Conservation (phyloP, 371 early-diverging fungal genomes). For the Mortierella polycephala region DNA sequence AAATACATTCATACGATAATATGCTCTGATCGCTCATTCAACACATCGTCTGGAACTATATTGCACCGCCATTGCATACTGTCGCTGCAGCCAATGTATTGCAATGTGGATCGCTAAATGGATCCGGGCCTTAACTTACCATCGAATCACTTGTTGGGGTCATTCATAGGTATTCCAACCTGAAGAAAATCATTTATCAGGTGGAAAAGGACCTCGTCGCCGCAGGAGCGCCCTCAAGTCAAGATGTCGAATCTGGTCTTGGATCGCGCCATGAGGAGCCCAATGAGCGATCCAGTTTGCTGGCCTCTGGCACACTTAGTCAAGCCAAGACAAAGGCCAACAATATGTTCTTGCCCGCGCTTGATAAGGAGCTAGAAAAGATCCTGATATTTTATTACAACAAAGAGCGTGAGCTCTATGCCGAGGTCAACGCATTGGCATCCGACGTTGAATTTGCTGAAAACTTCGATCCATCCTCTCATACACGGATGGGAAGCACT, state of each 20-base stretch:
- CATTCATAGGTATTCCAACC: constrained; percentile 77
- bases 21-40: too few relatives aligned
- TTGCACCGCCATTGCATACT: too few relatives aligned
- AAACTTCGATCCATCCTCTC: constrained; percentile 32
- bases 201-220: constrained; percentile 87
- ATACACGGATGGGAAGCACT: constrained; percentile 9
- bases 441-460: constrained; percentile 57
- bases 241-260: constrained; percentile 30
- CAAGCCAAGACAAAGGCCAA: constrained; percentile 60
- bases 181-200: constrained; percentile 90
- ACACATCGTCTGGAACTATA: too few relatives aligned
- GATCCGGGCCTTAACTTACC: too few relatives aligned
- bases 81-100: neutral
- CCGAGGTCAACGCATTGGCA: constrained; percentile 65
- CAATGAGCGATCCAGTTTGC: constrained; percentile 60
- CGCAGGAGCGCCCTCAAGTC: constrained; percentile 57
- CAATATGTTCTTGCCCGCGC: constrained; percentile 69
- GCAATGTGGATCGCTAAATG: too few relatives aligned
- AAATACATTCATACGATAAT: too few relatives aligned
- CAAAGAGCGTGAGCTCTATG: constrained; percentile 83
- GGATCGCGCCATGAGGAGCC: constrained; percentile 35
- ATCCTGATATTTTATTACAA: constrained; percentile 83
- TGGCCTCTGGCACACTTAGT: constrained; percentile 51
- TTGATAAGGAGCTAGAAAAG: constrained; percentile 85
- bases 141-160: too few relatives aligned